Evolutionary conservation across 2,329 filamentous ascomycete species (phyloP), one percentile per base, ranked within the genome.

Genomic region (Venturia pyrina): DNA sequence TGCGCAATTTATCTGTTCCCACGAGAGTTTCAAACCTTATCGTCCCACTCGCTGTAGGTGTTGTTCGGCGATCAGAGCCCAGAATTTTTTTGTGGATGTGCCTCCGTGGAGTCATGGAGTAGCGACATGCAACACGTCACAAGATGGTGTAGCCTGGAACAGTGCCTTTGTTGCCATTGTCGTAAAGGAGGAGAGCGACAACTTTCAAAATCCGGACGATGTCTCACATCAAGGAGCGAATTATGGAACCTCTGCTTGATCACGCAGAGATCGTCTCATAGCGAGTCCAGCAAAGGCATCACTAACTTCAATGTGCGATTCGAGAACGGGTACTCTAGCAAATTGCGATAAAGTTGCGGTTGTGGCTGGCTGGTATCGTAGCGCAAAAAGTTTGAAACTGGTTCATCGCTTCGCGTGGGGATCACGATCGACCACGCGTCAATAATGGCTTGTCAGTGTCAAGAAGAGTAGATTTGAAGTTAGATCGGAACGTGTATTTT

Each of bases 321-420:
- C 28, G 4, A 32, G 13, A 32, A 28, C 15, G 50, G 50, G 15
- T 28, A 13, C n/a, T 37, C 17, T 37, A 59, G 53, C 53, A 32
- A 59, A 59, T 59, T 15, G 32, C 53, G 28, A 10, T 37, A 59
- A n/a, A 15, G 53, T 21, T n/a, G 53, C 53, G 53, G 28, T 37
- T 59, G 53, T 57, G 50, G 50, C 50, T 57, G 50, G 50, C 50
- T 57, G 50, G 11, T 56, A n/a, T n/a, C n/a, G n/a, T n/a, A 32
- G 50, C 24, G 48, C 48, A 53, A 11, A 11, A 53, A 5, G 13
- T 34, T 32, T 32, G 53, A 59, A n/a, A n/a, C 32, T 24, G 19
- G 28, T 37, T 19, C 28, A 19, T 34, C 19, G 28, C 19, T 37
- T 59, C 32, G 53, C 53, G 53, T 59, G 53, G 32, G 53, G 32